A percentile compares a stretch with the other conserved stretches of the same genome.
phyloP scores from a whole-genome alignment of 345 rosid species.

The Cardamine chenopodiifolia region DNA sequence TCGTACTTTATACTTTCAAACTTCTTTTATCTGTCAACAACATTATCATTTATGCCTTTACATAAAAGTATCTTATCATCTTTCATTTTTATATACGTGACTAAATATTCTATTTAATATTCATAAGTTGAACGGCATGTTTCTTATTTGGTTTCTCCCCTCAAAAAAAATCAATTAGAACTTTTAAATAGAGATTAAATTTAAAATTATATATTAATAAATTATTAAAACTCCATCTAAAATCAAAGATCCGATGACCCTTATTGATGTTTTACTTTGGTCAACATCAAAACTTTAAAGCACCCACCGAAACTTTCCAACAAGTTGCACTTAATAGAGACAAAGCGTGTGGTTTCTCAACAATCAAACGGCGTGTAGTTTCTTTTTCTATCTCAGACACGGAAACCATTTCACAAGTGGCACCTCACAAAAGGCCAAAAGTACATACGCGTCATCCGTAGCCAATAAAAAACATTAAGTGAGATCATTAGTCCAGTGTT shows the following conservation, averaged over 20 bases:
- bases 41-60: conserved; percentile 20
- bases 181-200: background rate
- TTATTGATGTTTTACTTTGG: background rate
- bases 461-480: conserved; percentile 50
- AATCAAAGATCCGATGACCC: conserved; percentile 1
- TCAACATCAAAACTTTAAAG: conserved; percentile 26
- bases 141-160: background rate
- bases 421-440: background rate
- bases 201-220: background rate
- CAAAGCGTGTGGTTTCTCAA: background rate
- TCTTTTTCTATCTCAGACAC: conserved; percentile 4
- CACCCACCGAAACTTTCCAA: conserved; percentile 19
- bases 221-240: background rate
- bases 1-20: conserved; percentile 11
- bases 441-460: conserved; percentile 27
- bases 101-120: background rate
- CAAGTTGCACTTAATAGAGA: background rate
- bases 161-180: background rate
- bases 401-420: conserved; percentile 21
- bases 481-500: conserved; percentile 45
- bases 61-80: conserved; percentile 22
- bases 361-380: conserved; percentile 22
- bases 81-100: background rate
- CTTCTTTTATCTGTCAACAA: conserved; percentile 8
- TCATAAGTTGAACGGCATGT: background rate